phyloP scores from a whole-genome alignment of 495 filamentous ascomycete genomes.

The Aspergillus leporis region DNA sequence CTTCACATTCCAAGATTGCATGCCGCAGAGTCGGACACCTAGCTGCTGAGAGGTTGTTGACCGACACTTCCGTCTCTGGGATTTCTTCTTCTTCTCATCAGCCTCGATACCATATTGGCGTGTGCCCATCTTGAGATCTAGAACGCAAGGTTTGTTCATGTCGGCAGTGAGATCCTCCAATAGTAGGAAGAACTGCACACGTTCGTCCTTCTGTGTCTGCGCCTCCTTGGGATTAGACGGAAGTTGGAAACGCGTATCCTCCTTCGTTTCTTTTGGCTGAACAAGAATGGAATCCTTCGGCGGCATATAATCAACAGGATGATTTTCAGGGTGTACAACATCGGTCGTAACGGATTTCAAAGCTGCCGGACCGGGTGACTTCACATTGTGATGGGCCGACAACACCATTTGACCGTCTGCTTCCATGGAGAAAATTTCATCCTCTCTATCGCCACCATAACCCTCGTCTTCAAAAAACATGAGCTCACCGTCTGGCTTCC shows the following conservation, averaged over 20 bases:
- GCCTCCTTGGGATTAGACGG: slow-evolving; percentile 80
- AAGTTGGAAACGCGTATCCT: slow-evolving; percentile 28
- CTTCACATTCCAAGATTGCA: slow-evolving; percentile 92
- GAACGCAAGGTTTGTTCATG: slow-evolving; percentile 93
- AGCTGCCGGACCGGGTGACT: slow-evolving; percentile 7
- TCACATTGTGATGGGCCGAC: slow-evolving; percentile 6
- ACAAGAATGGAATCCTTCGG: not conserved
- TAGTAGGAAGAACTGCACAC: slow-evolving; percentile 89
- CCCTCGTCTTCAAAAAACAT: slow-evolving; percentile 85
- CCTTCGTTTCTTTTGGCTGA: slow-evolving; percentile 17
- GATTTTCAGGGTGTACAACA: not conserved
- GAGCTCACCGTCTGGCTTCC: slow-evolving; percentile 65
- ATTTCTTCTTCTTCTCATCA: slow-evolving; percentile 85
- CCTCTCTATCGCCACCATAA: slow-evolving; percentile 76
- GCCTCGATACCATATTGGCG: slow-evolving; percentile 97
- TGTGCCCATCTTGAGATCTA: slow-evolving; percentile 99
- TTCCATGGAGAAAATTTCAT: slow-evolving; percentile 76
- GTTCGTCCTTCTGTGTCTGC: slow-evolving; percentile 64
- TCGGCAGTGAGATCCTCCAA: slow-evolving; percentile 97
- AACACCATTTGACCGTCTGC: slow-evolving; percentile 40
- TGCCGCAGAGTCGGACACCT: slow-evolving; percentile 90
- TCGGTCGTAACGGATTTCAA: slow-evolving; percentile 8
- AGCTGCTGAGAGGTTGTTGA: slow-evolving; percentile 88
- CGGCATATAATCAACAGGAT: not conserved
- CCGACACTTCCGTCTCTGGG: slow-evolving; percentile 89